Evolutionary conservation across 2,329 filamentous ascomycete species (phyloP).

Genomic region (Venturia effusa): DNA sequence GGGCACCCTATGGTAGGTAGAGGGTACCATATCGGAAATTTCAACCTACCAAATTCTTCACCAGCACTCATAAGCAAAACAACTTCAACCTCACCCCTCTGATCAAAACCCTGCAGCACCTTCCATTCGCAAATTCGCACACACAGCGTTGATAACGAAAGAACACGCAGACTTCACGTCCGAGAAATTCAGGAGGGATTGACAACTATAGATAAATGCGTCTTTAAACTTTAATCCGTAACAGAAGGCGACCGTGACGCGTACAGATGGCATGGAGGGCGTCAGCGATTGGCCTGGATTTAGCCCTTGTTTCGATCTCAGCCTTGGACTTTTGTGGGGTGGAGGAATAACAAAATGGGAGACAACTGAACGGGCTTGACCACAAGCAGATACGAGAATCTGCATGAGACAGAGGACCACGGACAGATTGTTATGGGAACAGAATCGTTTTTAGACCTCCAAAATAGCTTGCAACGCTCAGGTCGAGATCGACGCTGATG

Average conservation of each 20-base stretch:
- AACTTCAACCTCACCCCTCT: slow-evolving; percentile 15
- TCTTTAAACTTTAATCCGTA: slow-evolving; percentile 20
- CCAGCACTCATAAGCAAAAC: slow-evolving; percentile 22
- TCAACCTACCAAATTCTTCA: slow-evolving; percentile 23
- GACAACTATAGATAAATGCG: slow-evolving; percentile 15
- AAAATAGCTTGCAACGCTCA: too few relatives aligned
- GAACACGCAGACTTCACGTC: background rate
- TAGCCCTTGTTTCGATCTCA: background rate
- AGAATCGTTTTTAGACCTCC: too few relatives aligned
- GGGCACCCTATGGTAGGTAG: too few relatives aligned
- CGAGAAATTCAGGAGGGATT: background rate
- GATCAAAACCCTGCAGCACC: background rate
- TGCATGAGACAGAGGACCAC: too few relatives aligned
- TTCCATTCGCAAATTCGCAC: background rate
- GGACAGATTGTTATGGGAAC: too few relatives aligned
- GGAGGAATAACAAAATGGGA: too few relatives aligned
- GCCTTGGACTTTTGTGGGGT: background rate
- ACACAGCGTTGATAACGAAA: background rate
- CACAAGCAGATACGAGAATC: too few relatives aligned
- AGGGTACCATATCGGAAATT: too few relatives aligned
- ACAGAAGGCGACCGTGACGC: slow-evolving; percentile 24
- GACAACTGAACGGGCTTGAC: too few relatives aligned
- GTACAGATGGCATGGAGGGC: slow-evolving; percentile 15
- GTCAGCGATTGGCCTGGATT: background rate
- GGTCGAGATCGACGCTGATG: too few relatives aligned